Evolutionary conservation across 2,329 filamentous ascomycete genomes (phyloP).

Genomic region (Lachnellula willkommii): DNA sequence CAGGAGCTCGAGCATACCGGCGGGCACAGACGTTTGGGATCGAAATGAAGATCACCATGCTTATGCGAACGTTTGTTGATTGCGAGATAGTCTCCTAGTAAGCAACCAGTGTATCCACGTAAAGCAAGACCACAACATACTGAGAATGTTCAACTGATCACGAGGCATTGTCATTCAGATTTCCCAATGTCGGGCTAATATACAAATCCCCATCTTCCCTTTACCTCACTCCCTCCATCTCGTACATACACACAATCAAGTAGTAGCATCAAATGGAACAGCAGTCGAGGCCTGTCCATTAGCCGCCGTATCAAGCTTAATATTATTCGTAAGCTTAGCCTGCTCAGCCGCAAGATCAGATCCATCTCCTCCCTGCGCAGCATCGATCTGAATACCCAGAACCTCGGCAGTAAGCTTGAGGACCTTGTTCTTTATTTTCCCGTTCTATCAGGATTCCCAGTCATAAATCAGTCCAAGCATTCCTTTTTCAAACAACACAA

Average conservation of each 20-base stretch:
- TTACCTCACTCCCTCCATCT: neutral
- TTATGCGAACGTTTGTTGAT: neutral
- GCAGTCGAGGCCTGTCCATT: conserved; percentile 43
- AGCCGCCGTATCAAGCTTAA: conserved; percentile 41
- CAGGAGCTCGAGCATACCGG: conserved; percentile 7
- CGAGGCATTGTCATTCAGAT: too few relatives aligned
- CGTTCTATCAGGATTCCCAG: conserved; percentile 32
- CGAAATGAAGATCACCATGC: neutral
- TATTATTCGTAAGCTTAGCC: conserved; percentile 50
- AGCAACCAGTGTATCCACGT: too few relatives aligned
- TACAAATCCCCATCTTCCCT: neutral
- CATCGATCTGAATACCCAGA: conserved; percentile 44
- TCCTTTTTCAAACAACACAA: neutral
- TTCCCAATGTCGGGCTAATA: neutral
- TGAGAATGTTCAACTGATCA: too few relatives aligned
- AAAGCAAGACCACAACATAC: too few relatives aligned
- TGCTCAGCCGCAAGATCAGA: conserved; percentile 42
- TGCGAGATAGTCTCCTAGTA: neutral
- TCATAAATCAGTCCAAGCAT: too few relatives aligned
- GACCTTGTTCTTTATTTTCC: conserved; percentile 58
- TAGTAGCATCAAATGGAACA: conserved; percentile 33
- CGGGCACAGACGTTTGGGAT: conserved; percentile 1
- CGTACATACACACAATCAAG: neutral
- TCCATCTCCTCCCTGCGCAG: conserved; percentile 43
- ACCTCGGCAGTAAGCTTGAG: conserved; percentile 51